A percentile compares a stretch with the other conserved stretches of the same genome.
Evolutionary conservation across 2,329 filamentous ascomycete species (phyloP).

Genomic region (Tolypocladium sp.): DNA sequence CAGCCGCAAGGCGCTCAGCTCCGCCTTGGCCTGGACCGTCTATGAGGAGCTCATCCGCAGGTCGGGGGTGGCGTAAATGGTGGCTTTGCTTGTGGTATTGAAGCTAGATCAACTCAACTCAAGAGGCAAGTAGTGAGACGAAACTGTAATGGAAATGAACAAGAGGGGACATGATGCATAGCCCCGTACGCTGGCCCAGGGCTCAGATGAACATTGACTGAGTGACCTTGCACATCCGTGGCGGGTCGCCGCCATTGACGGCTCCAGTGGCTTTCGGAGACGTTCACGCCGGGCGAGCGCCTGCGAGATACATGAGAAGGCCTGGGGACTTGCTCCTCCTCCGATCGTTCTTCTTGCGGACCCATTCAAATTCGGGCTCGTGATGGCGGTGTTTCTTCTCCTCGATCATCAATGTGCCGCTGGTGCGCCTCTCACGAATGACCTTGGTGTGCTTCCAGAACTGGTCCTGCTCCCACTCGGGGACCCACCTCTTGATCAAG

Average conservation of each 20-base stretch:
- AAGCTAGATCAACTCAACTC: neutral
- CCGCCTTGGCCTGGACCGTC: slow-evolving; percentile 92
- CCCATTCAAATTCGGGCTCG: slow-evolving; percentile 43
- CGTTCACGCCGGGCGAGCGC: slow-evolving; percentile 31
- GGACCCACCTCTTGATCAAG: slow-evolving; percentile 65
- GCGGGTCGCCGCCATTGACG: neutral
- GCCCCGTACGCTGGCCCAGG: neutral
- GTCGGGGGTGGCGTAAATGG: slow-evolving; percentile 4
- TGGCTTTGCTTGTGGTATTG: neutral
- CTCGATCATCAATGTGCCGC: slow-evolving; percentile 35
- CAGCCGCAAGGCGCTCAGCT: slow-evolving; percentile 83
- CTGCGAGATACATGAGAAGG: slow-evolving; percentile 49
- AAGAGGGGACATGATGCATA: neutral
- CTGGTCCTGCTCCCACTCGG: slow-evolving; percentile 60
- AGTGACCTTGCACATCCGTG: neutral
- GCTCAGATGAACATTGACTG: neutral
- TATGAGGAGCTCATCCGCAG: slow-evolving; percentile 88
- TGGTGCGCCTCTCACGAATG: slow-evolving; percentile 47
- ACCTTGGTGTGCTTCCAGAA: slow-evolving; percentile 63
- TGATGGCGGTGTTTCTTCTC: slow-evolving; percentile 32
- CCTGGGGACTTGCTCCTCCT: slow-evolving; percentile 47
- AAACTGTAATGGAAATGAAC: neutral
- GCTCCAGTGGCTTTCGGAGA: neutral
- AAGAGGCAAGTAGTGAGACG: neutral
- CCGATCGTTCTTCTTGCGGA: slow-evolving; percentile 46